Evolutionary conservation across 495 filamentous ascomycete species (phyloP).

Genomic region (Aspergillus asperescens): DNA sequence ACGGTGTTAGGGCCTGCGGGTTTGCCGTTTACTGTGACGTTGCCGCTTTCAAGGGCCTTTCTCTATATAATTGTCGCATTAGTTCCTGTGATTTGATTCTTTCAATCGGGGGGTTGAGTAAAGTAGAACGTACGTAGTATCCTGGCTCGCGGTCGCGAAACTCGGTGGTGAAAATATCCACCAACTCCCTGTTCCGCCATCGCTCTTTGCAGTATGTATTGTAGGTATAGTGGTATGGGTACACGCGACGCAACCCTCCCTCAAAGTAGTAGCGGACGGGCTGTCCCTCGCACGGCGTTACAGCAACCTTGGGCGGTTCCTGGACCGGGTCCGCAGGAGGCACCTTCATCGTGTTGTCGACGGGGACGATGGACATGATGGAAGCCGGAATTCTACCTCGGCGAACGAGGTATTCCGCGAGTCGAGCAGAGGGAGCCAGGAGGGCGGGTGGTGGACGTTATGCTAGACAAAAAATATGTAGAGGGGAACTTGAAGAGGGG

Average conservation of each 20-base stretch:
- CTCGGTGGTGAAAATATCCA: slow-evolving; percentile 79
- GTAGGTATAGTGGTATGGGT: slow-evolving; percentile 87
- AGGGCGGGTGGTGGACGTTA: slow-evolving; percentile 1
- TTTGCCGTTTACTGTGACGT: slow-evolving; percentile 69
- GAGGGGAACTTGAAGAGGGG: not conserved
- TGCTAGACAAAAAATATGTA: not conserved
- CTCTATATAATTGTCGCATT: slow-evolving; percentile 48
- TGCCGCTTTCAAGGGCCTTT: slow-evolving; percentile 72
- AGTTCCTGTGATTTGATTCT: not conserved
- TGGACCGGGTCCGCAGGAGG: slow-evolving; percentile 31
- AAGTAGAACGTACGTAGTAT: slow-evolving; percentile 63
- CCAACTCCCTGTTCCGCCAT: slow-evolving; percentile 69
- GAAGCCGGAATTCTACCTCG: slow-evolving; percentile 44
- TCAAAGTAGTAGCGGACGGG: slow-evolving; percentile 63
- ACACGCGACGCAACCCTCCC: slow-evolving; percentile 69
- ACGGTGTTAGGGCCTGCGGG: slow-evolving; percentile 49
- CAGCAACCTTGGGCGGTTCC: slow-evolving; percentile 49
- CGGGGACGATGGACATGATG: slow-evolving; percentile 52
- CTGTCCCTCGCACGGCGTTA: slow-evolving; percentile 58
- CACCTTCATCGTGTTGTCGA: slow-evolving; percentile 33
- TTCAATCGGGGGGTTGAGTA: not conserved
- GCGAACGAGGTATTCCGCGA: slow-evolving; percentile 54
- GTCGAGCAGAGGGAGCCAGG: slow-evolving; percentile 58
- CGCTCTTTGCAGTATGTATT: slow-evolving; percentile 90
- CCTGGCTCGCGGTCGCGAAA: slow-evolving; percentile 80